Base-by-base conservation (phyloP, 2,329 filamentous ascomycete genomes). In the Colletotrichum sp. region DNA sequence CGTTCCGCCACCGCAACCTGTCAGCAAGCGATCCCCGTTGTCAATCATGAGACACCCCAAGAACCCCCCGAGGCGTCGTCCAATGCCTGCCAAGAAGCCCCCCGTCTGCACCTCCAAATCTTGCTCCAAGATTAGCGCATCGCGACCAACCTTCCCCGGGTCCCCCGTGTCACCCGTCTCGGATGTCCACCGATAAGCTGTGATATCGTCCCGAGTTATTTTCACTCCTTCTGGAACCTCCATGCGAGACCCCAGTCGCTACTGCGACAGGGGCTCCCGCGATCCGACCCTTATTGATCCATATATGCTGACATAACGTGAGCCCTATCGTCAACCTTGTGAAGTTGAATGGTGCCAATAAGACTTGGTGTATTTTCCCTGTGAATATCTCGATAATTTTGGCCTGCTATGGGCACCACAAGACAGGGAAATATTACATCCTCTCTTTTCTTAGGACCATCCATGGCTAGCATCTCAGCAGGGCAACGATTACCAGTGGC, bases 161-260 rank as follows among this genome's bases (percentile, higher is more conserved):
- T 49, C 21, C 21, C 59, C 69, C 57, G 69, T 28, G 26, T 49
- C 55, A 24, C 32, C 36, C 36, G 34, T 66, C 8, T 49, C 69
- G 63, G n/a, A 64, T 76, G 63, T 49, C 52, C 52, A 62, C 55
- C 26, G 26, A 49, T 57, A 26, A 30, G 30, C 57, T 24, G 32
- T 28, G 55, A 36, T 63, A 9, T 69, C 69, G 21, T 76, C 69
- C 70, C 63, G 72, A 72, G 34, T 75, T 49, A 15, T 52, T 66
- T n/a, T 34, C 18, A 12, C 39, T 59, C 9, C 16, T 60, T 65
- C 16, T 21, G n/a, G 39, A 36, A 21, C 62, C 44, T 26, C 52
- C 62, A 72, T 62, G 69, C 62, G 52, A 75, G 72, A 63, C 72
- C 62, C 62, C 36, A n/a, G 72, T 59, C 18, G 13, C 13, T 2